Base-by-base conservation (phyloP, 805 yeast genomes). In the Candida ponderosae region DNA sequence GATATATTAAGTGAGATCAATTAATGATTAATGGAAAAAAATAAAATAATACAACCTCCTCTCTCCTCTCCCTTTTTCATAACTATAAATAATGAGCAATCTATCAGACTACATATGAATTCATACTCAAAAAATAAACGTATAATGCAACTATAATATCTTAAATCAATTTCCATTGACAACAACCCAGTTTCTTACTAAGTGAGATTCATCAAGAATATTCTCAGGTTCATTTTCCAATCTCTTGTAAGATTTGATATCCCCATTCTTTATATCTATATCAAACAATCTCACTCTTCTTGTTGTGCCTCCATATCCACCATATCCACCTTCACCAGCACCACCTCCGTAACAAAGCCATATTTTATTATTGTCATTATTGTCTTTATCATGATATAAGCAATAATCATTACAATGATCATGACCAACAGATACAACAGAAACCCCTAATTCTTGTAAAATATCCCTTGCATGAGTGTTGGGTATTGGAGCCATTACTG, bases 291-390 rank as follows among this genome's bases (percentile, higher is more conserved):
- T 67, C 32, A 87, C 51, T 38, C 97, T 70, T 48, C 98, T 74
- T n/a, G 81, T 67, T 24, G 81, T 85, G 2, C 89, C 90, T 2
- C 88, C 90, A 50, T 88, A 87, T 0, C 97, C 97, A 8, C 82
- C 97, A 54, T 93, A 93, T 0, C 96, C 97, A 29, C 97, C 98
- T 60, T 86, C 94, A 14, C 97, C 98, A 5, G 74, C 70, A 1
- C 79, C 94, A 19, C 98, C 98, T 4, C 96, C 98, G 54, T 87
- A 88, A 53, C 98, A 93, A 26, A 93, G 62, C 95, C 95, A 86
- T 24, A 81, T 59, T 39, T 67, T 57, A 23, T 37, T 44, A 23
- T 42, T 36, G 11, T 45, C 51, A n/a, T 47, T 47, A 7, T 47
- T 41, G 2, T 53, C 48, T n/a, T 62, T 55, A 18, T 64, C 56